A percentile compares a stretch with the other conserved stretches of the same genome.
These are phyloP conservation scores for Claviceps maximensis DNA, from an alignment of 2,329 filamentous ascomycete genomes.

Conservation along the genomic window DNA sequence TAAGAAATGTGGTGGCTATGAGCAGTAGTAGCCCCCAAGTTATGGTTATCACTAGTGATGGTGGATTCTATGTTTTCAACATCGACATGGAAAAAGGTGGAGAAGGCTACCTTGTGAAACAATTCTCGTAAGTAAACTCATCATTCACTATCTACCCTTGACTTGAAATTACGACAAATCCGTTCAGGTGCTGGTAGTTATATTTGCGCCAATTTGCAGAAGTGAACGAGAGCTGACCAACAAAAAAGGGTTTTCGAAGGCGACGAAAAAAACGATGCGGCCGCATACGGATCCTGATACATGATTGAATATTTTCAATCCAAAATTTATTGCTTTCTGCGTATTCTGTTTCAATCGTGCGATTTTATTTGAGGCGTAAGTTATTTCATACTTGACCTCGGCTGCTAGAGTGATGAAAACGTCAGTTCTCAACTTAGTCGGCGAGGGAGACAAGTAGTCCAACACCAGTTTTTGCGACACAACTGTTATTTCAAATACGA, in stretches of 20 bases:
- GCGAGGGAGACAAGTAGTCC: not conserved
- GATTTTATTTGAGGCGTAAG: not conserved
- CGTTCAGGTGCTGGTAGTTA: not conserved
- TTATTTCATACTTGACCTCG: not conserved
- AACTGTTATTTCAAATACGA: not conserved
- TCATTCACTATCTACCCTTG: constrained; percentile 9
- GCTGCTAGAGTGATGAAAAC: not conserved
- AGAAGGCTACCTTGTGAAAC: constrained; percentile 80
- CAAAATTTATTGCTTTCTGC: not conserved
- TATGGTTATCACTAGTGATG: constrained; percentile 96
- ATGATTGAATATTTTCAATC: not conserved
- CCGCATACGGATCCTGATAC: constrained; percentile 22
- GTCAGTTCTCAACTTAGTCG: not conserved
- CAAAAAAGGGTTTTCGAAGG: constrained; percentile 35
- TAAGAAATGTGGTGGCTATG: constrained; percentile 93
- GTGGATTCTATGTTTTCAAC: constrained; percentile 87
- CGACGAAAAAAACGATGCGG: constrained; percentile 41
- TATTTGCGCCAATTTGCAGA: not conserved
- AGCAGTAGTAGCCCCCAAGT: constrained; percentile 88
- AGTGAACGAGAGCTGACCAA: constrained; percentile 2
- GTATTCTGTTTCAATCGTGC: not conserved
- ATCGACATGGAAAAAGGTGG: constrained; percentile 91
- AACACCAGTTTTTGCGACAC: not conserved
- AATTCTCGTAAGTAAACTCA: constrained; percentile 62
- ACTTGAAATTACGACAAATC: not conserved